Base-by-base conservation (phyloP, 805 yeast species). In the Komagataella populi region DNA sequence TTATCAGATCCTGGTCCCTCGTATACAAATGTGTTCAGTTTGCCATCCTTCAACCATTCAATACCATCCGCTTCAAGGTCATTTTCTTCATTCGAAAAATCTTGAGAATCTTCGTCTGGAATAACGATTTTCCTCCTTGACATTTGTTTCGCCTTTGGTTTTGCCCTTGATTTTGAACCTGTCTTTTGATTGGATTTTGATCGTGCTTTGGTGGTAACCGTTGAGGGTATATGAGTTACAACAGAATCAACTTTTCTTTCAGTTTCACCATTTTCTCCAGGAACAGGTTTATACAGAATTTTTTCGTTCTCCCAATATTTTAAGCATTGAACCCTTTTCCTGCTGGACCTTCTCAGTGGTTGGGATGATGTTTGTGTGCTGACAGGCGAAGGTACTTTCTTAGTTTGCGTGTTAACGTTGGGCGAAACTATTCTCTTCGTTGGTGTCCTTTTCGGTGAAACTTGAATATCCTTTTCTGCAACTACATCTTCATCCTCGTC, bases 291-390 rank as follows among this genome's bases (percentile, higher is more conserved):
- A 59, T 84, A 88, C 3, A 85, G 76, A 30, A 84, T 76, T 54
- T 80, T 71, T 64, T 88, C 96, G 59, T 85, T 86, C 62, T 85
- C 77, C 96, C 96, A 88, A 62, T 74, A 85, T 2, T 87, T 90
- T 55, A 88, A 67, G 0, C 95, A 91, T 3, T 82, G 77, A 6
- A 84, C 73, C 55, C 77, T 76, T 0, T 78, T 76, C 58, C 96
- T 72, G 36, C 74, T 70, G 0, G 95, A 84, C 55, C 86, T 69
- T 55, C 95, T 70, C 2, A 77, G 39, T 17, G 47, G 47, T n/a
- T 39, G 47, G n/a, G 30, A 14, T 20, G 6, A 48, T 5, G 22
- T 46, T 20, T 47, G 48, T 17, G 51, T 23, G 39, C 51, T 52
- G 39, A 49, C 49, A 49, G 49, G 45, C 23, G 14, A 39, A 7